Conservation (phyloP, 2,329 filamentous ascomycete species). For the Aspergillus sp. region DNA sequence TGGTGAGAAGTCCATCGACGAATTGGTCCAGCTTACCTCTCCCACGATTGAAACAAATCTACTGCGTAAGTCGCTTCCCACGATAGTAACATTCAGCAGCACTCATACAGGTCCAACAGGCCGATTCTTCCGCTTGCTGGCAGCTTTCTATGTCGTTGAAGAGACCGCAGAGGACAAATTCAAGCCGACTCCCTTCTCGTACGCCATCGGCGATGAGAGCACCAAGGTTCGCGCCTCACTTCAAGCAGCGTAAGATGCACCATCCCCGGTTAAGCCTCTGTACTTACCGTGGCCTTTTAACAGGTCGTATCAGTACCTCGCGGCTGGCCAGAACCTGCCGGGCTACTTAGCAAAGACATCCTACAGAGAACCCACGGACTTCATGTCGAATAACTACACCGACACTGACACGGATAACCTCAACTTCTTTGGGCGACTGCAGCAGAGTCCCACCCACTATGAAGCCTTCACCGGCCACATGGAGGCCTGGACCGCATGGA, state of each 20-base stretch:
- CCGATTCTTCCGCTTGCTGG: slow-evolving; percentile 31
- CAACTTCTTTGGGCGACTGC: slow-evolving; percentile 36
- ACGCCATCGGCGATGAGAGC: slow-evolving; percentile 30
- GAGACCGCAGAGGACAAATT: slow-evolving; percentile 30
- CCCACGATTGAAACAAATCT: not conserved
- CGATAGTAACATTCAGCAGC: no score
- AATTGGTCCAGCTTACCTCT: slow-evolving; percentile 27
- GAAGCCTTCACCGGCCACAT: slow-evolving; percentile 38
- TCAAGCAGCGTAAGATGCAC: slow-evolving; percentile 25
- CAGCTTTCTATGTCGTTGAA: slow-evolving; percentile 32
- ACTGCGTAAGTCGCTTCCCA: not conserved
- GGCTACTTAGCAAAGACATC: slow-evolving; percentile 32
- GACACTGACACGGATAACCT: slow-evolving; percentile 20
- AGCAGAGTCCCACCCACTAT: slow-evolving; percentile 27
- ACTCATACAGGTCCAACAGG: slow-evolving; percentile 8
- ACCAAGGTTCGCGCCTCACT: slow-evolving; percentile 31
- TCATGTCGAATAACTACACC: slow-evolving; percentile 25
- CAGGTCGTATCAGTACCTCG: slow-evolving; percentile 32
- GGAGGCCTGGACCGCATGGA: slow-evolving; percentile 33
- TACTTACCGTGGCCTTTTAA: not conserved
- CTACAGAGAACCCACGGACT: slow-evolving; percentile 33
- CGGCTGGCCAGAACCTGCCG: slow-evolving; percentile 31
- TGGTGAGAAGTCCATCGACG: slow-evolving; percentile 27
- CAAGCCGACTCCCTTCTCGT: slow-evolving; percentile 33
- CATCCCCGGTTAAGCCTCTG: not conserved